These are phyloP conservation scores for Alopecurus myosuroides DNA, from an alignment of 176 grass and related monocot species.

Conservation along the genomic window DNA sequence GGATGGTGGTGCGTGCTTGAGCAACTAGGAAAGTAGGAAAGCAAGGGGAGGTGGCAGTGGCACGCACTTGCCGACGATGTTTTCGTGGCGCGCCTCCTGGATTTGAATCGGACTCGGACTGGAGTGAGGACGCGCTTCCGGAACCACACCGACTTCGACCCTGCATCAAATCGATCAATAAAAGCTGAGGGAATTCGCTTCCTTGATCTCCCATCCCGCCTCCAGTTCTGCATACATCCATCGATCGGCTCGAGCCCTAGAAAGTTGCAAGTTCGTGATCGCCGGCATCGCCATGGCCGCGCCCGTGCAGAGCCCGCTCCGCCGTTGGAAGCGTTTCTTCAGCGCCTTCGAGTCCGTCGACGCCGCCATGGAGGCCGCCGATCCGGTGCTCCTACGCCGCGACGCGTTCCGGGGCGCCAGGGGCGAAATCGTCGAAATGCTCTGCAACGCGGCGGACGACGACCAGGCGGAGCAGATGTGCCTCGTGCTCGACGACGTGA, in stretches of 20 bases:
- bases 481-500: background rate
- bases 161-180: background rate
- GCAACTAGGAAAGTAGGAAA: too few relatives aligned
- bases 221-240: too few relatives aligned
- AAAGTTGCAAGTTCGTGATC: too few relatives aligned
- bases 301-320: background rate
- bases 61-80: too few relatives aligned
- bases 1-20: background rate
- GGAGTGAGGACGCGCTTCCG: background rate
- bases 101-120: background rate
- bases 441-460: background rate
- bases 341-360: background rate
- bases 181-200: too few relatives aligned
- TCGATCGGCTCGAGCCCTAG: too few relatives aligned
- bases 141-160: background rate
- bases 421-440: background rate
- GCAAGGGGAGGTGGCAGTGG: background rate
- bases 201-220: too few relatives aligned
- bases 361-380: background rate
- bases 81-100: background rate
- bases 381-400: background rate
- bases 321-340: conserved; percentile 17
- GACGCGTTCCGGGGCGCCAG: background rate
- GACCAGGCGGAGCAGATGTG: background rate
- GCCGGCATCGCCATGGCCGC: conserved; percentile 2